phyloP scores from a whole-genome alignment of 108 stramenopile genomes.

The Nitzschia inconspicua region DNA sequence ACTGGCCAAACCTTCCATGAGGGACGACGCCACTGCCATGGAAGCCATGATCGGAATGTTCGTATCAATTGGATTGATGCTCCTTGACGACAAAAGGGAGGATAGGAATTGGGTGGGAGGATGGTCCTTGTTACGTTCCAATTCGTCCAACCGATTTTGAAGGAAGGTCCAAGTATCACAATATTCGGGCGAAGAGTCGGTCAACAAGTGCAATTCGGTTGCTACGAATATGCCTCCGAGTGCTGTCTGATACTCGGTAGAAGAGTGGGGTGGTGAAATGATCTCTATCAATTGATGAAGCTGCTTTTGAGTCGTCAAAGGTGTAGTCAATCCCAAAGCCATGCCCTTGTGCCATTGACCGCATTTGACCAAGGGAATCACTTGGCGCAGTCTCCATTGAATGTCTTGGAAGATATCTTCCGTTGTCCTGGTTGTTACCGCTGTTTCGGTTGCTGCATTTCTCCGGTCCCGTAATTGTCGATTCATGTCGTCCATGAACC shows the following conservation, averaged over 20 bases:
- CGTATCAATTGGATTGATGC: background rate
- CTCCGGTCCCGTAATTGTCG: constrained; percentile 28
- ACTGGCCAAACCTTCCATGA: constrained; percentile 62
- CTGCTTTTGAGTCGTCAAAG: constrained; percentile 43
- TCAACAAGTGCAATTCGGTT: constrained; percentile 76
- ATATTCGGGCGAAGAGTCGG: constrained; percentile 38
- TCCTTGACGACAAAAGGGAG: background rate
- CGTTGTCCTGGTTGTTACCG: background rate
- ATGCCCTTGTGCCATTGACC: constrained; percentile 79
- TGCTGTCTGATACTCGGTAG: constrained; percentile 33
- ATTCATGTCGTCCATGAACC: constrained; percentile 81
- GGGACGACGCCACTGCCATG: constrained; percentile 52
- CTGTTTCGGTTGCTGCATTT: constrained; percentile 2
- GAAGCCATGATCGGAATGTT: constrained; percentile 38
- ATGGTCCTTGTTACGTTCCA: constrained; percentile 17
- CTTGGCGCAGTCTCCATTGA: constrained; percentile 27
- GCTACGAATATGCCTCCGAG: constrained; percentile 74
- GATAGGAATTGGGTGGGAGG: background rate
- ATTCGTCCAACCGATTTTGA: constrained; percentile 46
- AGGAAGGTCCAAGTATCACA: constrained; percentile 70
- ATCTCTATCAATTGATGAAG: constrained; percentile 63
- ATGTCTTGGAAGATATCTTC: constrained; percentile 11
- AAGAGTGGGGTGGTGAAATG: constrained; percentile 24
- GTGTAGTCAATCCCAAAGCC: constrained; percentile 76
- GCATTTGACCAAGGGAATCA: constrained; percentile 37